Base-by-base conservation (phyloP, 2,329 filamentous ascomycete genomes). In the Phoma sp. region DNA sequence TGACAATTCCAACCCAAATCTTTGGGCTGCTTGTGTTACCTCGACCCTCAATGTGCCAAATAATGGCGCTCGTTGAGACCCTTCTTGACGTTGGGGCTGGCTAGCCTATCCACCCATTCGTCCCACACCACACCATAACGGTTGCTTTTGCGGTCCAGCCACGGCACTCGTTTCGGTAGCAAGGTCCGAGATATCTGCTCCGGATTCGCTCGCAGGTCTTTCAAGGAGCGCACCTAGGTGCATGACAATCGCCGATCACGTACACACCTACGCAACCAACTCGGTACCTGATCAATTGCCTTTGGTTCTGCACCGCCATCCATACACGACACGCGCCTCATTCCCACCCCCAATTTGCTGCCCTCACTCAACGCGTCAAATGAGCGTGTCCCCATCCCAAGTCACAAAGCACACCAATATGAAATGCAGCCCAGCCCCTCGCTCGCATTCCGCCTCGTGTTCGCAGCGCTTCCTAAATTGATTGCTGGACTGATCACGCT, bases 231-330 rank as follows among this genome's bases (percentile, higher is more conserved):
- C 19, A 35, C 17, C 31, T 17, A 45, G 29, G 17, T n/a, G 24
- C 39, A 50, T 37, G 36, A 38, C 38, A 32, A 55, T 51, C 52
- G 52, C 36, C 52, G 52, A 55, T 51, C 41, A 33, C 4, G 22
- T 29, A 44, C n/a, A 15, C 31, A 37, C 41, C 36, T 36, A 31
- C 31, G 40, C 41, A 41, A 33, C 29, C 31, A 25, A 31, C 35
- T 55, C 41, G 41, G 52, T 51, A 43, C 46, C 46, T 47, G 52
- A 51, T 51, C 46, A 51, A 37, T 25, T 12, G 17, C 37, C 37
- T 25, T 55, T 40, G 36, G 36, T 45, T 37, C 22, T 50, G 29
- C 35, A 21, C 31, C 15, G 12, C 35, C 24, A 9, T 25, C 37
- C 32, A 48, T 22, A n/a, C 39, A 51, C 38, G 2, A 19, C 22